A percentile compares a stretch with the other conserved stretches of the same genome.
Conservation (phyloP, 345 rosid genomes). For the Eucalyptus pumila region DNA sequence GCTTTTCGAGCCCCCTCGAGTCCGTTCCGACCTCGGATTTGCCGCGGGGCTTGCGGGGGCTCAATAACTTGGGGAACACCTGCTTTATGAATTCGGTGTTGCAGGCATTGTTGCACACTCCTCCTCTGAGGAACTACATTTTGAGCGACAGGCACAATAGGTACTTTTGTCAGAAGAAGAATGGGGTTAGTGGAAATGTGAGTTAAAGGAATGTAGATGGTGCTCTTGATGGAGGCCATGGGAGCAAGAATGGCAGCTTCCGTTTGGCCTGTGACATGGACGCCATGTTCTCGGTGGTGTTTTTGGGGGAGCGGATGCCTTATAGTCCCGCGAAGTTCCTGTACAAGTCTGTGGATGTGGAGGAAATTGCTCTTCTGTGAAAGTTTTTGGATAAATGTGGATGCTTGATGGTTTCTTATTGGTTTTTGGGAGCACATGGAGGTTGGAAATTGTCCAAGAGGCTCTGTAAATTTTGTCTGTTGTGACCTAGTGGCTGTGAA, state of each 20-base stretch:
- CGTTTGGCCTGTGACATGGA: conserved; percentile 76
- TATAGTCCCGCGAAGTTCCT: conserved; percentile 85
- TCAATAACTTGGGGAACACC: conserved; percentile 78
- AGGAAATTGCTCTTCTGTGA: neutral
- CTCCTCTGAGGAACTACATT: conserved; percentile 70
- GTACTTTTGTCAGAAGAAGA: conserved; percentile 39
- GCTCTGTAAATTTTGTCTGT: neutral
- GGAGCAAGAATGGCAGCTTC: conserved; percentile 27
- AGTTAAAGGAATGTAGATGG: conserved; percentile 10
- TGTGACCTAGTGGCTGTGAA: neutral
- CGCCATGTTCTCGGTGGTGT: conserved; percentile 57
- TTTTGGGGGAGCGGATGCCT: conserved; percentile 51
- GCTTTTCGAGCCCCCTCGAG: conserved; percentile 29
- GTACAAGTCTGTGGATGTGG: conserved; percentile 35
- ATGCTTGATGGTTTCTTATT: neutral
- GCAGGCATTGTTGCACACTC: conserved; percentile 83
- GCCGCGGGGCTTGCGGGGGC: conserved; percentile 73
- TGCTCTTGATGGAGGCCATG: conserved; percentile 45
- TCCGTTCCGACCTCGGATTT: conserved; percentile 25
- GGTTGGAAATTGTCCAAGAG: neutral
- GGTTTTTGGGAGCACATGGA: neutral
- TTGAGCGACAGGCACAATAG: conserved; percentile 61
- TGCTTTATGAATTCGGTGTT: conserved; percentile 90
- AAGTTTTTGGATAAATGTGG: neutral
- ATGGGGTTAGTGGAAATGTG: neutral